These are phyloP conservation scores for Fusarium haematococcum DNA, from an alignment of 2,329 filamentous ascomycete species.

Conservation along the genomic window DNA sequence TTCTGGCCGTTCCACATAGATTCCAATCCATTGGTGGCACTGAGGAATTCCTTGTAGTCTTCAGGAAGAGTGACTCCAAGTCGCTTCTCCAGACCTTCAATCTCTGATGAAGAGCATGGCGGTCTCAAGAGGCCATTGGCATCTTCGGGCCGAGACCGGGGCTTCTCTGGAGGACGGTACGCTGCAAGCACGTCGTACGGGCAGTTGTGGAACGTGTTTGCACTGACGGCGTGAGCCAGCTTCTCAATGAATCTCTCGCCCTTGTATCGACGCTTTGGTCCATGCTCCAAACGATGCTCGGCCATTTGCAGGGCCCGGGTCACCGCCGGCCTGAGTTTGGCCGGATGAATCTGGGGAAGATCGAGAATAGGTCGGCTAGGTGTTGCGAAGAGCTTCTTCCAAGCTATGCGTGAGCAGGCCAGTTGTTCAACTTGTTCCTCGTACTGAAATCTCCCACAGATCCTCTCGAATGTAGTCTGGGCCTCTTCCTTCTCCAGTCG, in stretches of 20 bases:
- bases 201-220: conserved; percentile 6
- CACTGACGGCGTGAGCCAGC: neutral
- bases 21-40: conserved; percentile 1
- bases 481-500: neutral
- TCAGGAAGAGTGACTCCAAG: neutral
- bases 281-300: neutral
- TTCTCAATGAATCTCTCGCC: conserved; percentile 1
- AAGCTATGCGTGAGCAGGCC: neutral
- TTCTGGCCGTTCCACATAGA: conserved; percentile 13
- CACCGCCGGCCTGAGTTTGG: conserved; percentile 3
- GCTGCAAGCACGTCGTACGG: neutral
- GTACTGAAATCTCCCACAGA: neutral
- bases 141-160: neutral
- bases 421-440: conserved; percentile 3
- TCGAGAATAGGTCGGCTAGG: conserved; percentile 1
- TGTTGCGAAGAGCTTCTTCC: neutral
- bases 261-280: conserved; percentile 1
- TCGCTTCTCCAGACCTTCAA: neutral
- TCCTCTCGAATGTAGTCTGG: neutral
- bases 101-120: neutral
- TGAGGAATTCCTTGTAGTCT: conserved; percentile 11
- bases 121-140: neutral
- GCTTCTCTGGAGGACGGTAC: neutral
- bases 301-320: conserved; percentile 6
- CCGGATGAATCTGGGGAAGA: neutral